Conservation (phyloP, 73 alveolate species). For the Paramecium bursaria region DNA sequence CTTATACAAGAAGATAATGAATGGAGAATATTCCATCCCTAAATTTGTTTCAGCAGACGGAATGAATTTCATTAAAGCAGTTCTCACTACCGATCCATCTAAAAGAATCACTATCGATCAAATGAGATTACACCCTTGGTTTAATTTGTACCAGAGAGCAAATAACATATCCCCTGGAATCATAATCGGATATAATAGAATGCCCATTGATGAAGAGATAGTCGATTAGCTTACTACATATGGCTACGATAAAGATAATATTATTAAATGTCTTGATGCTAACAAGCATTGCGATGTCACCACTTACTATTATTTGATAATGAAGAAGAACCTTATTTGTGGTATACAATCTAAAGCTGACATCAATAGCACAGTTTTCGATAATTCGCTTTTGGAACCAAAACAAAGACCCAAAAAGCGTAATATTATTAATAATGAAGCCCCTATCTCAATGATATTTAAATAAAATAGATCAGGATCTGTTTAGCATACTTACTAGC, state of each 20-base stretch:
- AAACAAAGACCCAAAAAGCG: constrained; percentile 64
- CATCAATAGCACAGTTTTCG: constrained; percentile 50
- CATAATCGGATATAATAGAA: constrained; percentile 84
- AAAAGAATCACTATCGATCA: constrained; percentile 87
- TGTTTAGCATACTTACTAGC: constrained; percentile 8
- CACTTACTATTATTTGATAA: constrained; percentile 80
- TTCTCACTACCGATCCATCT: constrained; percentile 87
- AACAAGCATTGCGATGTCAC: constrained; percentile 84
- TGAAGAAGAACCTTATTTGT: constrained; percentile 76
- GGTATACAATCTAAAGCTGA: constrained; percentile 80
- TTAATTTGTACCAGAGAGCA: constrained; percentile 69
- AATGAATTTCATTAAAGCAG: constrained; percentile 82
- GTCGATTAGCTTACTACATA: constrained; percentile 68
- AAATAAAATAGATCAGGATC: constrained; percentile 58
- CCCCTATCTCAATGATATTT: constrained; percentile 47
- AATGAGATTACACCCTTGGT: constrained; percentile 91
- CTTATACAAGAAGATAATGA: constrained; percentile 86
- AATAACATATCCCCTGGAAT: constrained; percentile 77
- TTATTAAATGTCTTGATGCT: constrained; percentile 73
- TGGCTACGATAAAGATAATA: constrained; percentile 72
- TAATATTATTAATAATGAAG: neutral
- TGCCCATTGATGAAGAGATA: constrained; percentile 89
- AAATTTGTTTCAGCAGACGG: constrained; percentile 85
- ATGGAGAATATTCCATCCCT: constrained; percentile 90
- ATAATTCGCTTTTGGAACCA: constrained; percentile 58